These are phyloP conservation scores for Candida tropicalis DNA, from an alignment of 1,139 yeast species.

Conservation along the genomic window DNA sequence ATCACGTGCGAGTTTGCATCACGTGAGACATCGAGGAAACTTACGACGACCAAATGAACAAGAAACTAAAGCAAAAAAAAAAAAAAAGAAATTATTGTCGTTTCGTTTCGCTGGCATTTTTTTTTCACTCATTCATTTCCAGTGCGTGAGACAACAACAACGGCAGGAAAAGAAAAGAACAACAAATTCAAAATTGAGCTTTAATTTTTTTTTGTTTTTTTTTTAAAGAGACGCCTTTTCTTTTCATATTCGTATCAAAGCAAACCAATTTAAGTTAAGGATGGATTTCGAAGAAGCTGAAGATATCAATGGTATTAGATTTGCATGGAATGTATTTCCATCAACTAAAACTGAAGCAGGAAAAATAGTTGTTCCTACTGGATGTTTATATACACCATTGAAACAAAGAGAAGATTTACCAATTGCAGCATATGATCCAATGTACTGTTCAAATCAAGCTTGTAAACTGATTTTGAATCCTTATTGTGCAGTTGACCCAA, in stretches of 20 bases:
- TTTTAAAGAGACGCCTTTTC: neutral
- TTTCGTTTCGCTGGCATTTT: conserved; percentile 3
- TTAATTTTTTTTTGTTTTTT: too few relatives aligned
- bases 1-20: too few relatives aligned
- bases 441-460: conserved; percentile 72
- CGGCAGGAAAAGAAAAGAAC: conserved; percentile 8
- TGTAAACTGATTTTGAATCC: conserved; percentile 92
- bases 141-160: conserved; percentile 7
- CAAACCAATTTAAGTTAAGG: too few relatives aligned
- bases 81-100: conserved; percentile 2
- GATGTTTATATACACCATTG: conserved; percentile 92
- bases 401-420: conserved; percentile 78
- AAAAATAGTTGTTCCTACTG: conserved; percentile 92
- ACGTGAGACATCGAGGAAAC: too few relatives aligned
- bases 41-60: too few relatives aligned
- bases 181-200: too few relatives aligned
- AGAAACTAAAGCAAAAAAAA: neutral
- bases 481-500: conserved; percentile 80
- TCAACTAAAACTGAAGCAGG: conserved; percentile 88
- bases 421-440: conserved; percentile 87
- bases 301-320: conserved; percentile 52
- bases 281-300: conserved; percentile 56
- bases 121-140: too few relatives aligned
- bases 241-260: too few relatives aligned
- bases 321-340: conserved; percentile 63